Conservation (phyloP, 2,329 filamentous ascomycete species). For the Hypoxylon sp. region DNA sequence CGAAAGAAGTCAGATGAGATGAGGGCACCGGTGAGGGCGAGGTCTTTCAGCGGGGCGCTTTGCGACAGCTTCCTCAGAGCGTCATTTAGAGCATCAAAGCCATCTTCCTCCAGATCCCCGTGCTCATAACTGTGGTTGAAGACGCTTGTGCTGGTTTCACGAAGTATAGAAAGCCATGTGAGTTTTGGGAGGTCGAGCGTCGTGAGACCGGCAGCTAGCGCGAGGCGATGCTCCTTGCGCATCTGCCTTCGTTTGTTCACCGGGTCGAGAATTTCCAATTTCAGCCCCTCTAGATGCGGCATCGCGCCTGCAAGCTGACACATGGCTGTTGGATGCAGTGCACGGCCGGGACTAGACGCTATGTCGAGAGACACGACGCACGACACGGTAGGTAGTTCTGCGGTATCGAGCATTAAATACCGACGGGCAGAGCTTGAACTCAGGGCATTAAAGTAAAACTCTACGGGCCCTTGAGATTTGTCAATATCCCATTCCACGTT, state of each 20-base stretch:
- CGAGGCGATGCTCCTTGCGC: slow-evolving; percentile 4
- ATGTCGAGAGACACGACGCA: not conserved
- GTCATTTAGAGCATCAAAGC: slow-evolving; percentile 1
- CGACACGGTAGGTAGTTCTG: not conserved
- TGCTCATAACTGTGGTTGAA: slow-evolving; percentile 1
- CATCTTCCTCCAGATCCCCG: not conserved
- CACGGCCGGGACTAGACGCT: not conserved
- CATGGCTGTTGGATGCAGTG: slow-evolving; percentile 1
- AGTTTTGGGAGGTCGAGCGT: not conserved
- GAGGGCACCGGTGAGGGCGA: not conserved
- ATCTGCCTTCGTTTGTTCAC: slow-evolving; percentile 1
- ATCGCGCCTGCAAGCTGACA: not conserved
- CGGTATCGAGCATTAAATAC: not conserved
- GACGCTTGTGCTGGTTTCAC: not conserved
- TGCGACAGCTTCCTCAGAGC: slow-evolving; percentile 2
- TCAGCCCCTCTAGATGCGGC: not conserved
- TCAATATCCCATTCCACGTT: not conserved
- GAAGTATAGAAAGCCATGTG: not conserved
- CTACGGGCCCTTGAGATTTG: not conserved
- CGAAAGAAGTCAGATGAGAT: slow-evolving; percentile 3
- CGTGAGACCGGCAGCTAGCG: slow-evolving; percentile 1
- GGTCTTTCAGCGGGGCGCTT: not conserved
- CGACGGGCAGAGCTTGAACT: not conserved
- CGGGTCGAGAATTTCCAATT: not conserved
- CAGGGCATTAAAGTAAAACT: not conserved